These are phyloP conservation scores for Fusarium hostae DNA, from an alignment of 2,329 filamentous ascomycete species.

Conservation along the genomic window DNA sequence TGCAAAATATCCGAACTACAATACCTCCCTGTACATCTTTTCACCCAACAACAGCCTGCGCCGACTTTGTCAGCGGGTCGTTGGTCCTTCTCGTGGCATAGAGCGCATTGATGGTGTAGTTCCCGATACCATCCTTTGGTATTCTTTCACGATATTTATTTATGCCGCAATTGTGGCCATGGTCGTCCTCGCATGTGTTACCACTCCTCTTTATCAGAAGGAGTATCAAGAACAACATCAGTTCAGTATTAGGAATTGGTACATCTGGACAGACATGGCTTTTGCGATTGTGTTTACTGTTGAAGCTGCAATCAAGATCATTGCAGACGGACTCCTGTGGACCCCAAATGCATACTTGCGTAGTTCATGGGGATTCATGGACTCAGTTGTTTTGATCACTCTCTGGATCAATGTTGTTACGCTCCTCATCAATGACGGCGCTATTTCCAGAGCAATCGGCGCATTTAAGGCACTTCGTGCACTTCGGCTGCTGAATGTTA, in stretches of 20 bases:
- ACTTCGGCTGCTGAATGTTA: constrained; percentile 90
- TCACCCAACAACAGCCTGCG: constrained; percentile 80
- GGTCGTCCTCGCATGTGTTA: constrained; percentile 95
- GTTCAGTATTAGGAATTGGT: constrained; percentile 82
- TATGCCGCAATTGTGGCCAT: constrained; percentile 95
- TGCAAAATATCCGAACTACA: constrained; percentile 87
- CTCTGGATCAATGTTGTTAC: constrained; percentile 95
- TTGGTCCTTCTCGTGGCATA: constrained; percentile 87
- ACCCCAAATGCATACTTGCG: constrained; percentile 97
- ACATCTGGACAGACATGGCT: constrained; percentile 90
- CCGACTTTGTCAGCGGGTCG: constrained; percentile 85
- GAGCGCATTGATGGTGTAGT: constrained; percentile 90
- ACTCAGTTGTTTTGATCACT: constrained; percentile 89
- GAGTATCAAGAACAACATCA: constrained; percentile 76
- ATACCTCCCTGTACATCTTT: constrained; percentile 91
- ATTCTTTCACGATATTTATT: constrained; percentile 90
- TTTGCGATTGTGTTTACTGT: constrained; percentile 88
- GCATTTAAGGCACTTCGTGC: constrained; percentile 97
- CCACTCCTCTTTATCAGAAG: constrained; percentile 93
- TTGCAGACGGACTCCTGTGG: constrained; percentile 95
- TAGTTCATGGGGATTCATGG: constrained; percentile 96
- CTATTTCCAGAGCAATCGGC: constrained; percentile 88
- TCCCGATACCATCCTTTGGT: constrained; percentile 91
- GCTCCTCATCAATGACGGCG: constrained; percentile 81
- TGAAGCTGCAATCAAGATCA: constrained; percentile 89